Evolutionary conservation across 352 stramenopile genomes (phyloP), one percentile per base, ranked within the genome.

Genomic region (Elongisporangium undulatum): DNA sequence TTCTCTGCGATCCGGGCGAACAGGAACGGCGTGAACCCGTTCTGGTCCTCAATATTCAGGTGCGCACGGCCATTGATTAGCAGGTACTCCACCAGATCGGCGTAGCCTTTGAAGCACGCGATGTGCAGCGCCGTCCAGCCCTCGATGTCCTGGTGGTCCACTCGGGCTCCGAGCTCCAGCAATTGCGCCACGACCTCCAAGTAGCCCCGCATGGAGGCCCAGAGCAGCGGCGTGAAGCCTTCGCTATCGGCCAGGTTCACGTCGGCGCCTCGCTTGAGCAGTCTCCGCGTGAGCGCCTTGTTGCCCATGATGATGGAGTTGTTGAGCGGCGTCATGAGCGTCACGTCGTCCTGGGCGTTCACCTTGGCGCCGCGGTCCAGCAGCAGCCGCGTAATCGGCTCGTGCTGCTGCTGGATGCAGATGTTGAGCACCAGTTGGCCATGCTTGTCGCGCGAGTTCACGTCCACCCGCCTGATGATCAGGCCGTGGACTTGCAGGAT

Each of bases 221-320:
- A 94, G 8, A 79, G 60, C 45, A 94, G 57, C 24, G 85, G 72
- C n/a, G 73, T 85, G 39, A 90, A 72, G 0, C 82, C 81, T 45
- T 92, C 79, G 0, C 63, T 69, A 16, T 92, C 82, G 5, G 68
- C 59, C 12, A 90, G 55, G 13, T 90, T 74, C 10, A 81, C 69
- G 49, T 89, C 67, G 0, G 80, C 82, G 0, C 82, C 79, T 29
- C 67, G 65, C 59, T 84, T 78, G 7, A 93, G 55, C 2, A 90
- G 68, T 6, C 77, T 64, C 34, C 78, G 66, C 38, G 84, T 84
- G 3, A 94, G 54, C 20, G 81, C 75, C 60, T 93, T 93, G 66
- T 93, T 93, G 50, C 80, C 84, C 84, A 93, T 94, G 58, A 94
- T 82, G 61, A 90, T 85, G 1, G 75, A 75, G 49, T 74, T 90